Base-by-base conservation (phyloP, 805 yeast genomes). In the Candida montana region DNA sequence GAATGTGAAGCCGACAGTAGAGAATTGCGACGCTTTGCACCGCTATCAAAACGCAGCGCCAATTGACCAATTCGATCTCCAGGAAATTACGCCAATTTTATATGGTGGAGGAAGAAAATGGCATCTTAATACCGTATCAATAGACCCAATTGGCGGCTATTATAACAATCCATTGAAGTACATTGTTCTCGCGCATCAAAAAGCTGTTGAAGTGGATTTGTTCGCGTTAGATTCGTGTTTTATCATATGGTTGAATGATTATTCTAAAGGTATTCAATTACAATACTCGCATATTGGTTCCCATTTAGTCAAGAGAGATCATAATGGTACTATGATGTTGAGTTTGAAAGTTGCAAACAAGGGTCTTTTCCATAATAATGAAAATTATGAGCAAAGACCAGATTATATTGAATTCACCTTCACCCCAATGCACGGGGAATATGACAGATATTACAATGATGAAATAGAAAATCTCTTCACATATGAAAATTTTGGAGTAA, bases 51-150 rank as follows among this genome's bases (percentile, higher is more conserved):
- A 39, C 4, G 42, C 48, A 3, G 44, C 57, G 1, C 58, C 54
- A 16, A 42, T 35, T 18, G 23, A 37, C 30, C 29, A 37, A 11
- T 48, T 48, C 44, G 43, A 57, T 7, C 34, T 50, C 12, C 47
- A 48, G 13, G 64, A 61, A 19, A 41, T 49, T 8, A 34, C 23
- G n/a, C 62, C 65, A 1, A 48, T 68, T 1, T 48, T 68, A 16
- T 61, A 59, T 36, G 74, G 70, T 4, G 74, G 74, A 4, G 72
- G 74, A 1, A 55, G 72, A 24, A 60, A 65, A 20, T 54, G 68
- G 49, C 36, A 51, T 1, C 41, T 56, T 4, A 30, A 31, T 11
- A 43, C 52, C 5, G 48, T 46, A 27, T 32, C 24, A 21, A 9
- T 15, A 6, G 23, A 36, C 9, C 32, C 37, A 7, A 26, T 21